phyloP scores from a whole-genome alignment of 192 early-diverging fungal genomes.

The Lobosporangium transversale region DNA sequence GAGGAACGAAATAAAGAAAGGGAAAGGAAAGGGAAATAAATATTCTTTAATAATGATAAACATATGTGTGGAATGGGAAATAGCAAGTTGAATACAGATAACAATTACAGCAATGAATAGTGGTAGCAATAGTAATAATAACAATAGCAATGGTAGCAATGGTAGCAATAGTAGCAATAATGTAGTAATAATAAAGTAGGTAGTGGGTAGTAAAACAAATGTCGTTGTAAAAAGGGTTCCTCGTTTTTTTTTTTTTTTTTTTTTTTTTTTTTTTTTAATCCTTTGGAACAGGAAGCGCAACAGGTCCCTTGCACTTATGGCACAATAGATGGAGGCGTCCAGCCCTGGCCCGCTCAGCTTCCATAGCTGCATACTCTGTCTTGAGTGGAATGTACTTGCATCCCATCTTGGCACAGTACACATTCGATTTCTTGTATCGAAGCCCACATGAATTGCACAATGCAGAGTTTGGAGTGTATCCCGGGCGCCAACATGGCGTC shows the following conservation, averaged over 20 bases:
- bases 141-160: not conserved
- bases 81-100: not conserved
- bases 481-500: constrained; percentile 58
- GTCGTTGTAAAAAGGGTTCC: not conserved
- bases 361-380: constrained; percentile 58
- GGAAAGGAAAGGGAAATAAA: not conserved
- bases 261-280: too few species aligned
- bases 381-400: constrained; percentile 59
- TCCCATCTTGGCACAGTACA: constrained; percentile 49
- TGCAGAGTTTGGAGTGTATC: constrained; percentile 43
- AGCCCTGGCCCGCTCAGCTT: constrained; percentile 26
- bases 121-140: not conserved
- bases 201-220: not conserved
- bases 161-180: not conserved
- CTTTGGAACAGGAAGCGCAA: constrained; percentile 26
- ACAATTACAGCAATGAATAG: not conserved
- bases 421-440: constrained; percentile 56
- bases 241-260: too few species aligned
- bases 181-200: not conserved
- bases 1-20: not conserved
- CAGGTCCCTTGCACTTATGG: constrained; percentile 28
- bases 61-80: constrained; percentile 1
- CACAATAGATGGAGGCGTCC: constrained; percentile 36
- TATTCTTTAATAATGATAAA: too few species aligned
- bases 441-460: constrained; percentile 57